Base-by-base conservation (phyloP, 2,329 filamentous ascomycete genomes). In the Sporothrix pallida region DNA sequence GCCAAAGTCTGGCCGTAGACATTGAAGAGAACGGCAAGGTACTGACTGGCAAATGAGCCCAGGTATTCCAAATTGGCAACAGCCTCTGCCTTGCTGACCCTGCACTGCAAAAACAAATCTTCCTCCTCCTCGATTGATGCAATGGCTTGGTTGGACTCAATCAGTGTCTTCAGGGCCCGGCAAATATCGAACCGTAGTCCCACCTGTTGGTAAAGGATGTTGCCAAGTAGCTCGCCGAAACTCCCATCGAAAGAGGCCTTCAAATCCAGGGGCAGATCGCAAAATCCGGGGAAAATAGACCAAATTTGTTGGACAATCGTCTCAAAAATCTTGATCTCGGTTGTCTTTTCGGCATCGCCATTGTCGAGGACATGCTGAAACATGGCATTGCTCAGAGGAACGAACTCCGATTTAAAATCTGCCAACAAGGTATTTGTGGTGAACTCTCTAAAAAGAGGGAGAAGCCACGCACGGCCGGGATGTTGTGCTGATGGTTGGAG, bases 321-420 rank as follows among this genome's bases (percentile, higher is more conserved):
- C 83, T 99, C 95, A 80, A 96, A 99, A 74, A 99, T 97, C 86
- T 99, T 99, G 80, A 96, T 89, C 81, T 98, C 94, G 88, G 97
- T 95, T 0, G 94, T 96, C 86, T 97, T 98, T 80, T 95, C 93
- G 15, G 89, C 90, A 26, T 89, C 85, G 15, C 92, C 93, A 78
- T 97, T 92, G 75, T 97, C 92, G 65, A 97, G 85, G 5, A 98
- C 93, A 77, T 89, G 90, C 81, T 98, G 93, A 81, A 95, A 98
- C 86, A 99, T 93, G 69, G 88, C 84, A 81, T 97, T 93, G 80
- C 95, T 98, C 31, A 99, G 85, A 17, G 96, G 94, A 6, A 98
- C 90, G 81, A 99, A 90, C 79, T 97, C 94, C 2, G 87, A 85
- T 77, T 91, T 91, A 86, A 99, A 99, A 81, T 98, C 94, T 1